Percentiles rank a stretch among this genome's conserved stretches.
These are phyloP conservation scores for Cladochytrium tenue DNA, from an alignment of 371 early-diverging fungal genomes.

Conservation along the genomic window DNA sequence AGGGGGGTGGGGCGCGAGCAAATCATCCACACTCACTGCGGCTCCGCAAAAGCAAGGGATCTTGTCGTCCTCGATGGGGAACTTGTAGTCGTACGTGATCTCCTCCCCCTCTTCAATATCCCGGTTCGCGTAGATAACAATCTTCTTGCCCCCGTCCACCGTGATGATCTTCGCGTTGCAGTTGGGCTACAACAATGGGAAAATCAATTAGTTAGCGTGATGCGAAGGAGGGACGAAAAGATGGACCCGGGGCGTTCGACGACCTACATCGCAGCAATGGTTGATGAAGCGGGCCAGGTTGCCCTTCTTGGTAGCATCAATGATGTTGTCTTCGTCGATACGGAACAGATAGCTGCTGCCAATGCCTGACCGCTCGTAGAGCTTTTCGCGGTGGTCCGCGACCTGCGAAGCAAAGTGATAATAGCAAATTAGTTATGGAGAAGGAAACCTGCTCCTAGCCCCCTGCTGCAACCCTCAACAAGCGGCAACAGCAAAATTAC, in stretches of 20 bases:
- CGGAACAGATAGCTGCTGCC: constrained; percentile 95
- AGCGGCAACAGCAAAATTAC: constrained; percentile 29
- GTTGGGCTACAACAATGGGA: constrained; percentile 73
- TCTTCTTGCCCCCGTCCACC: constrained; percentile 78
- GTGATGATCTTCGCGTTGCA: constrained; percentile 92
- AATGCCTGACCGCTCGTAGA: constrained; percentile 88
- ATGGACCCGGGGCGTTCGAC: not conserved
- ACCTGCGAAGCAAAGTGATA: constrained; percentile 46
- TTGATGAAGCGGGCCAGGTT: constrained; percentile 98
- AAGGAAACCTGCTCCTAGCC: not conserved
- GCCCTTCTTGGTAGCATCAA: constrained; percentile 98
- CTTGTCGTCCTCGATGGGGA: constrained; percentile 88
- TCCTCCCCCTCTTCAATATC: constrained; percentile 86
- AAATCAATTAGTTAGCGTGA: not conserved
- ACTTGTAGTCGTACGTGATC: constrained; percentile 98
- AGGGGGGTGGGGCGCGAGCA: not conserved
- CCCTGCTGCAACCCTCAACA: not conserved
- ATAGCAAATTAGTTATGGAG: no score
- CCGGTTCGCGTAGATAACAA: constrained; percentile 64
- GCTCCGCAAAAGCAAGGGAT: constrained; percentile 94
- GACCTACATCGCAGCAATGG: constrained; percentile 90
- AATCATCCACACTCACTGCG: constrained; percentile 29
- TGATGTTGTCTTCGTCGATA: constrained; percentile 91
- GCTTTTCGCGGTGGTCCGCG: constrained; percentile 92
- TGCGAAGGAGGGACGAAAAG: constrained; percentile 1